Evolutionary conservation across 2,329 filamentous ascomycete genomes (phyloP).

Genomic region (Fusarium liriodendri): DNA sequence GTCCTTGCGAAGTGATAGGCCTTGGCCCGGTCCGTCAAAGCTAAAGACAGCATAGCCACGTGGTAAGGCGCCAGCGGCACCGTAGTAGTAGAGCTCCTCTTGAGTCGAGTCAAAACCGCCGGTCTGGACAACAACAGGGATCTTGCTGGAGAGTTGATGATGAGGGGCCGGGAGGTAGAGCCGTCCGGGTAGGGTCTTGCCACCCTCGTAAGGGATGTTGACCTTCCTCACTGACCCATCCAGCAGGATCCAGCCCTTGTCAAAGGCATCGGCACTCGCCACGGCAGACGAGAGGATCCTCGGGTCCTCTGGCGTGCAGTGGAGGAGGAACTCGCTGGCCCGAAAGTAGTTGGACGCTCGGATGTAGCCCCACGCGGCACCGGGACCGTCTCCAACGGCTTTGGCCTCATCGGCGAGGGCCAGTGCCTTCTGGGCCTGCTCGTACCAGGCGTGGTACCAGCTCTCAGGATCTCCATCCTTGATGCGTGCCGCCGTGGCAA

Average conservation of each 20-base stretch:
- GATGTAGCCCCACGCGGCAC: neutral
- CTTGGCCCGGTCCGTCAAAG: conserved; percentile 60
- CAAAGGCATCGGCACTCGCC: neutral
- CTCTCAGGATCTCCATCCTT: neutral
- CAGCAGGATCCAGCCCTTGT: neutral
- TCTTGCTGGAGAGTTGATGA: conserved; percentile 41
- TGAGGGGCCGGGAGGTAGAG: conserved; percentile 48
- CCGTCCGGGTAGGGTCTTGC: conserved; percentile 49
- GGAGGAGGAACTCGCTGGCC: neutral
- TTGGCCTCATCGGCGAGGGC: neutral
- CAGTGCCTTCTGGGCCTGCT: neutral
- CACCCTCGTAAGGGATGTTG: conserved; percentile 53
- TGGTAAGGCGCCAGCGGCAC: conserved; percentile 35
- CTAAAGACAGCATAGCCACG: conserved; percentile 57
- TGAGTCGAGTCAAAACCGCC: conserved; percentile 52
- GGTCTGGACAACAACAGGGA: conserved; percentile 50
- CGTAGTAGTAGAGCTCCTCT: conserved; percentile 55
- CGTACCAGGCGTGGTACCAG: neutral
- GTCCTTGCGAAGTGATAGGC: conserved; percentile 47
- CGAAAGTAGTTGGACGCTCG: neutral
- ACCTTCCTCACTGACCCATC: neutral
- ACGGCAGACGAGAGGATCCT: neutral
- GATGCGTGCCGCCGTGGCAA: neutral
- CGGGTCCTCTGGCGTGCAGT: neutral
- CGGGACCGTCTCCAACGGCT: neutral